phyloP scores from a whole-genome alignment of 495 filamentous ascomycete genomes.

The Entonaema liquescens region DNA sequence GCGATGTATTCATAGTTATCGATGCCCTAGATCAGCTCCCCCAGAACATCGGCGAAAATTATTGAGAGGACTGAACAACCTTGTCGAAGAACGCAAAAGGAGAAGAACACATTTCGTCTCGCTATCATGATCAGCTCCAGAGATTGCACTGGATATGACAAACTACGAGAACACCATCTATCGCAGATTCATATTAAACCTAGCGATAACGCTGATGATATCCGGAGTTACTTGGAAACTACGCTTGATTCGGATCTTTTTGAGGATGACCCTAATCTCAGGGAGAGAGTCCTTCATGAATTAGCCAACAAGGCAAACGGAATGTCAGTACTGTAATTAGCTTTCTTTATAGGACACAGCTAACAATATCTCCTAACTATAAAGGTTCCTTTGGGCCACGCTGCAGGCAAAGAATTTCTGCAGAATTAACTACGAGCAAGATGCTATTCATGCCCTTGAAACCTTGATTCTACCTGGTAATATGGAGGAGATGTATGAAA shows the following conservation, averaged over 20 bases:
- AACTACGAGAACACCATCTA: background rate
- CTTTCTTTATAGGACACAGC: background rate
- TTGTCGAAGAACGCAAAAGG: conserved; percentile 3
- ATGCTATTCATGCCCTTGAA: background rate
- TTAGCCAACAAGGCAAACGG: conserved; percentile 1
- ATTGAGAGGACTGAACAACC: background rate
- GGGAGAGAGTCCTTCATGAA: background rate
- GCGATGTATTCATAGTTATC: conserved; percentile 31
- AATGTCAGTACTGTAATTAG: conserved; percentile 8
- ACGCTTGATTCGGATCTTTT: conserved; percentile 6
- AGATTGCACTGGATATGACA: background rate
- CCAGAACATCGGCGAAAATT: background rate
- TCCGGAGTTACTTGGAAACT: conserved; percentile 1
- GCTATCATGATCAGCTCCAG: conserved; percentile 2
- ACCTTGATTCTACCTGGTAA: background rate
- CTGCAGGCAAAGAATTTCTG: conserved; percentile 6
- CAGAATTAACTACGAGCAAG: background rate
- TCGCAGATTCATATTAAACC: background rate
- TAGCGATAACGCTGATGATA: background rate
- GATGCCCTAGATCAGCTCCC: conserved; percentile 19
- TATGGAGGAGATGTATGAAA: background rate
- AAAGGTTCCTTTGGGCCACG: conserved; percentile 14
- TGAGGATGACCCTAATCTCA: background rate
- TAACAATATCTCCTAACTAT: background rate
- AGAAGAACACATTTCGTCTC: background rate